Percentiles rank a stretch among this genome's conserved stretches.
These are phyloP conservation scores for Xylariales sp. DNA, from an alignment of 2,329 filamentous ascomycete genomes.

Conservation along the genomic window DNA sequence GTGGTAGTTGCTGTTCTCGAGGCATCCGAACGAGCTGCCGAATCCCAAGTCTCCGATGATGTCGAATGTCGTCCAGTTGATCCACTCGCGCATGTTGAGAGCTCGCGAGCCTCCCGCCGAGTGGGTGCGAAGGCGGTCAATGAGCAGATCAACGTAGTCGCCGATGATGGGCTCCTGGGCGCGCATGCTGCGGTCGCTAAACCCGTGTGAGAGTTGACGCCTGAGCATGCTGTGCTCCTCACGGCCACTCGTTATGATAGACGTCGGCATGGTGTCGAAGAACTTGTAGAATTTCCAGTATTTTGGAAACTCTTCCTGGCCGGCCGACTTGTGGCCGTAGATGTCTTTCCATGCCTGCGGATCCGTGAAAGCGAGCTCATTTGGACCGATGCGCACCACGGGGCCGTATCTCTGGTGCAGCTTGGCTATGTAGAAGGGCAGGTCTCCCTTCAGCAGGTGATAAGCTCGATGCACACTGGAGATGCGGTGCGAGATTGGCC, in stretches of 20 bases:
- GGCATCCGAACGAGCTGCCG: slow-evolving; percentile 34
- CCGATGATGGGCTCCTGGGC: slow-evolving; percentile 36
- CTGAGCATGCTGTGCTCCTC: slow-evolving; percentile 28
- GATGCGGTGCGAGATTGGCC: slow-evolving; percentile 20
- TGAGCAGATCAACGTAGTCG: slow-evolving; percentile 30
- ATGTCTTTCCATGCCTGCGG: slow-evolving; percentile 35
- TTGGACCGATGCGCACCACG: slow-evolving; percentile 35
- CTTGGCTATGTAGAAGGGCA: slow-evolving; percentile 18
- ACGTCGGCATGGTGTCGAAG: slow-evolving; percentile 16
- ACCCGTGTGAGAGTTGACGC: slow-evolving; percentile 32
- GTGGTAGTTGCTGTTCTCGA: slow-evolving; percentile 27
- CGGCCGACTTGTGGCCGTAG: slow-evolving; percentile 29
- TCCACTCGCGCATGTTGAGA: slow-evolving; percentile 32
- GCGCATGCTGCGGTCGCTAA: slow-evolving; percentile 32
- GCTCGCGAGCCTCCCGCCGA: slow-evolving; percentile 11
- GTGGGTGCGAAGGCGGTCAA: slow-evolving; percentile 22
- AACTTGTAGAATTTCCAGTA: slow-evolving; percentile 20
- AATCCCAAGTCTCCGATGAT: slow-evolving; percentile 43
- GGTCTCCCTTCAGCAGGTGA: slow-evolving; percentile 15
- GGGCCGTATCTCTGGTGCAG: slow-evolving; percentile 33
- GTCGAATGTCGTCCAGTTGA: slow-evolving; percentile 36
- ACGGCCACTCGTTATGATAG: slow-evolving; percentile 25
- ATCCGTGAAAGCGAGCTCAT: slow-evolving; percentile 36
- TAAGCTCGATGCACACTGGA: slow-evolving; percentile 18
- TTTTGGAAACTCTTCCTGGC: slow-evolving; percentile 26